Base-by-base conservation (phyloP, 1,284 basidiomycete species). In the Mycosarcoma maydis region DNA sequence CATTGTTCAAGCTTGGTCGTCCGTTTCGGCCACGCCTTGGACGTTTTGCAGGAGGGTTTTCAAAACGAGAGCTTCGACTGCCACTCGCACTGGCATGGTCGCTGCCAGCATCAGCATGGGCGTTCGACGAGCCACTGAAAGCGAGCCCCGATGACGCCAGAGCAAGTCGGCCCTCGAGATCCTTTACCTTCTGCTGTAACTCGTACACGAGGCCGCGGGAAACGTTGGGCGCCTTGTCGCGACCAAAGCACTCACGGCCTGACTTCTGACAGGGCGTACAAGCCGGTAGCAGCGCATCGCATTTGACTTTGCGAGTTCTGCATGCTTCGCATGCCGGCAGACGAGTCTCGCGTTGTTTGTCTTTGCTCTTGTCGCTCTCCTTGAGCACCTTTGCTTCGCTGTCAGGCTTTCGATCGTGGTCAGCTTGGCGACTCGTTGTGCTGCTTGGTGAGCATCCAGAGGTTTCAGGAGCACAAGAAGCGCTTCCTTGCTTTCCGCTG, bases 241-340 rank as follows among this genome's bases (percentile, higher is more conserved):
- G 51, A 14, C 67, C 67, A 23, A 60, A 52, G 33, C 67, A 70
- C 32, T 70, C 67, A 3, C 67, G 34, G 1, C 56, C 60, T 2
- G 47, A 52, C 52, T 70, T 70, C 13, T 43, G 60, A 42, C 67
- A 70, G 11, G 67, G 67, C 11, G 67, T 70, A 10, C 67, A 70
- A 20, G 60, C 67, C 4, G 67, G 67, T 2, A 70, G 56, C 19
- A 70, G 33, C 17, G 67, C 67, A 52, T 70, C 67, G 40, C 67
- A 70, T 22, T 70, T 70, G 44, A 70, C 56, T 17, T 70, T 70
- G 26, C 60, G 60, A 16, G 45, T 49, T 16, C 57, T 56, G 37
- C 67, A 70, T 3, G 52, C 60, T 17, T 70, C 67, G 47, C 67
- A 70, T 2, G 67, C 67, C 1, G 67, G 67, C 2, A 70, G 46